These are phyloP conservation scores for Whalleya microplaca DNA, from an alignment of 2,329 filamentous ascomycete species.

Conservation along the genomic window DNA sequence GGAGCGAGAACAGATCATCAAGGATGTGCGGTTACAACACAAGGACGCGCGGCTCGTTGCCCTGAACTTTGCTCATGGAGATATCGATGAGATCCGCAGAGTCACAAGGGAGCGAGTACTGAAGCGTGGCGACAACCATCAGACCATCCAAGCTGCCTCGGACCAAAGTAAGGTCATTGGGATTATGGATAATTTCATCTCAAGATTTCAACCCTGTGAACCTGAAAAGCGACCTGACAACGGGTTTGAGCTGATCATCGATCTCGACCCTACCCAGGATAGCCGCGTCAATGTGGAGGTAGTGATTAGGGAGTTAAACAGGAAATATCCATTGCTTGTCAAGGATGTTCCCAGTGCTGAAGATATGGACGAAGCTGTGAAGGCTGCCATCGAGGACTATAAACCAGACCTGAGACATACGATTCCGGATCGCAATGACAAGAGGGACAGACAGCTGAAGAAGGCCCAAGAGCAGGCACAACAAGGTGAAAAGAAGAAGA, in stretches of 20 bases:
- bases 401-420: conserved; percentile 75
- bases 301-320: conserved; percentile 71
- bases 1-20: conserved; percentile 85
- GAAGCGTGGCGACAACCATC: conserved; percentile 90
- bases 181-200: conserved; percentile 95
- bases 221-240: conserved; percentile 71
- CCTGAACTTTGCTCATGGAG: conserved; percentile 84
- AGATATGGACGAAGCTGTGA: conserved; percentile 80
- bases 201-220: conserved; percentile 80
- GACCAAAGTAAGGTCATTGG: conserved; percentile 73
- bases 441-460: conserved; percentile 49
- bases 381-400: conserved; percentile 75
- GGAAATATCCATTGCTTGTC: conserved; percentile 78
- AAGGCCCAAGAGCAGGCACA: conserved; percentile 34
- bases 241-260: conserved; percentile 81
- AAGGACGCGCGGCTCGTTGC: conserved; percentile 75
- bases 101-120: conserved; percentile 81
- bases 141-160: conserved; percentile 89
- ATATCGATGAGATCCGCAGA: conserved; percentile 72
- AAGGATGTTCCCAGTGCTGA: conserved; percentile 69
- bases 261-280: conserved; percentile 76
- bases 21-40: conserved; percentile 69
- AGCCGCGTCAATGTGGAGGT: conserved; percentile 87
- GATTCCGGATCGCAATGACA: conserved; percentile 62
- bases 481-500: conserved; percentile 46